phyloP scores from a whole-genome alignment of 1,139 yeast species.

The Geotrichum bryndzae region DNA sequence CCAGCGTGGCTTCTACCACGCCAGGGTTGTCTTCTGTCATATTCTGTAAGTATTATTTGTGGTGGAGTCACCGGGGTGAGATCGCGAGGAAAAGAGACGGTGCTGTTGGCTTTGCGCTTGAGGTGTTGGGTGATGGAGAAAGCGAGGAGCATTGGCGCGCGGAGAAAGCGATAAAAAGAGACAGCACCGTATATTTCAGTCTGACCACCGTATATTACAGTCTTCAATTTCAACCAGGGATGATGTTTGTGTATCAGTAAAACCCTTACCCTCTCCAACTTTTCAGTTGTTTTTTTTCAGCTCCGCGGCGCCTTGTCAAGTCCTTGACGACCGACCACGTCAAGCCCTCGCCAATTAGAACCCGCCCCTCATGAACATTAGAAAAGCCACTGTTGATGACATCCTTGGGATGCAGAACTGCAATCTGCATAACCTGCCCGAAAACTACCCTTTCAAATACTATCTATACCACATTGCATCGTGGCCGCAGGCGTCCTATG shows the following conservation, averaged over 20 bases:
- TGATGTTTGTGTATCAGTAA: background rate
- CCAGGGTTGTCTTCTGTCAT: background rate
- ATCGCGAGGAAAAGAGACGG: background rate
- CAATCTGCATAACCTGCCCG: slow-evolving; percentile 87
- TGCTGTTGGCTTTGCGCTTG: background rate
- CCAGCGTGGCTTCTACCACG: background rate
- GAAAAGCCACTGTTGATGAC: slow-evolving; percentile 83
- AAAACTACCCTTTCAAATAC: slow-evolving; percentile 85
- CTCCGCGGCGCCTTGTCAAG: background rate
- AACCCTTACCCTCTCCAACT: background rate
- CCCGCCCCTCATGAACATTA: slow-evolving; percentile 51
- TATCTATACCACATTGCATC: slow-evolving; percentile 88
- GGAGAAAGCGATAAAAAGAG: background rate
- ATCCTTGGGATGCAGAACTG: slow-evolving; percentile 96
- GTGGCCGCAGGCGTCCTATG: slow-evolving; percentile 98
- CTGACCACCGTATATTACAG: background rate
- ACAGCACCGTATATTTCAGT: background rate
- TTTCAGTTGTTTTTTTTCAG: background rate
- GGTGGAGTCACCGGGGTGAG: background rate
- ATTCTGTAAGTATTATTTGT: background rate
- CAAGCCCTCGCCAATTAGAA: background rate
- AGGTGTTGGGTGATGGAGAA: background rate
- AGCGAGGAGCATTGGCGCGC: background rate
- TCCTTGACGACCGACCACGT: background rate
- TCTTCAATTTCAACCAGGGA: background rate